Base-by-base conservation (phyloP, 306 rosid species). In the Dryas octopetala region DNA sequence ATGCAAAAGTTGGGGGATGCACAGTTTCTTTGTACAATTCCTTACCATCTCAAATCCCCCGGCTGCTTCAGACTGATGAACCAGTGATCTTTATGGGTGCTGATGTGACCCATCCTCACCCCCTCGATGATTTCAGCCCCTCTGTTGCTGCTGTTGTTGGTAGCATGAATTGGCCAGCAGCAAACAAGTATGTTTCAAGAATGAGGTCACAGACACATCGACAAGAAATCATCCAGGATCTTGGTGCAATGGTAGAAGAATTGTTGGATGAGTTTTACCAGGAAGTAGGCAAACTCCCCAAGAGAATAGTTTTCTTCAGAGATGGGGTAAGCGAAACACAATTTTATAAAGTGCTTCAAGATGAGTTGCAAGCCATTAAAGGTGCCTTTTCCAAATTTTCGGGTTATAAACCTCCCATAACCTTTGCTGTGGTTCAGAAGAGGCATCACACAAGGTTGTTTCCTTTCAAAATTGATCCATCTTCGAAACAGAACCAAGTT, bases 271-370 rank as follows among this genome's bases (percentile, higher is more conserved):
- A 96, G 57, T 96, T 96, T 70, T 49, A 70, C 70, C 92, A 90
- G 23, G 93, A 89, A 68, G 90, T 92, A 10, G 88, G 86, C 61
- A 86, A 90, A 80, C 96, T 96, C 49, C 99, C 99, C 11, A 59
- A 41, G 67, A 66, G 99, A 82, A 90, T 96, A 69, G 83, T 96
- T 43, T 96, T 96, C 92, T 96, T 96, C 74, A 62, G 99, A 73
- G 99, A 96, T 41, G 99, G 99, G 13, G 99, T 96, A 38, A 96
- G 99, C 17, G 99, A 96, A 85, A 96, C 99, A 44, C 99, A 96
- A 48, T 96, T 96, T 65, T 79, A 86, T 70, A 89, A 76, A 80
- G 98, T 92, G 61, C 91, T 96, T 38, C 85, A 88, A 58, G 97
- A 92, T 73, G 99, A 96, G 78, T 80, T 96, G 11, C 93, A 88